Conservation (phyloP, 371 early-diverging fungal species). For the Mucor velutinosus region DNA sequence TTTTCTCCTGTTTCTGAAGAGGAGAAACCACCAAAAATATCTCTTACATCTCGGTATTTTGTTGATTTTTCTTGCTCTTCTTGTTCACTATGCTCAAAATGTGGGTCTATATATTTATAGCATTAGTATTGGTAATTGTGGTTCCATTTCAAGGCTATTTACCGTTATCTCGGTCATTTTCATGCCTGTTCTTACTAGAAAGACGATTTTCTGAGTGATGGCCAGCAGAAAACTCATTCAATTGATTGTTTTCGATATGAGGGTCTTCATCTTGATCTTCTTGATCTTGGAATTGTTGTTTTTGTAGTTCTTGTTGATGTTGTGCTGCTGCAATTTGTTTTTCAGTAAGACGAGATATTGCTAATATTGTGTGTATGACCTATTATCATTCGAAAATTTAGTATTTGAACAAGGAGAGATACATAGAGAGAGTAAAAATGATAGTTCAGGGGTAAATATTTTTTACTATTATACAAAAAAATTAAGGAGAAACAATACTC, state of each 20-base stretch:
- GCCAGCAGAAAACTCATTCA: background rate
- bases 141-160: background rate
- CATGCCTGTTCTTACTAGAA: background rate
- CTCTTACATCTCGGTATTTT: constrained; percentile 41
- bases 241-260: background rate
- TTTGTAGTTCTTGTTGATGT: background rate
- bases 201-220: constrained; percentile 1
- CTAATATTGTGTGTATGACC: constrained; percentile 44
- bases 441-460: background rate
- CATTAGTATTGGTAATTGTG: background rate
- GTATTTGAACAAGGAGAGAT: background rate
- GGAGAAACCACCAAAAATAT: constrained; percentile 29
- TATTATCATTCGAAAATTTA: constrained; percentile 6
- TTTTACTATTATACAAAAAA: background rate
- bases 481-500: constrained; percentile 5
- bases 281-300: background rate
- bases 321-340: constrained; percentile 19
- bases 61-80: constrained; percentile 8
- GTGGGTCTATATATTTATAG: background rate
- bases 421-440: background rate
- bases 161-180: constrained; percentile 6
- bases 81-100: background rate
- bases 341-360: constrained; percentile 30
- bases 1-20: constrained; percentile 1
- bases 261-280: background rate